Percentiles rank a stretch among this genome's conserved stretches.
Conservation (phyloP, 2,329 filamentous ascomycete genomes). For the Talaromyces amestolkiae region DNA sequence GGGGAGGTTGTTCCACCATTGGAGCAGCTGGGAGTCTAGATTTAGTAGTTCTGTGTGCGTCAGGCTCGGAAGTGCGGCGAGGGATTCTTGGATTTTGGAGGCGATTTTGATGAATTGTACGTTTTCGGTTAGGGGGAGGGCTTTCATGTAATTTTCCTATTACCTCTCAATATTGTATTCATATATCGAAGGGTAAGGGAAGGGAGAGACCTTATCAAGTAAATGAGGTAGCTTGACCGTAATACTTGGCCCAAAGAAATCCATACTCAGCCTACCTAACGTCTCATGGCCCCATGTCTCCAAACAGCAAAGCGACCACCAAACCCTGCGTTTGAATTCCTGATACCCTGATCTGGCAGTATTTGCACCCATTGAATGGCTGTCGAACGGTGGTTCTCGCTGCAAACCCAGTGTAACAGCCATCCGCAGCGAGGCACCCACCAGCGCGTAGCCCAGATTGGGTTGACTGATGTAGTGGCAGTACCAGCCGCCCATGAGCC, state of each 20-base stretch:
- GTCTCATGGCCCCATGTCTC: slow-evolving; percentile 73
- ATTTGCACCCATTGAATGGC: neutral
- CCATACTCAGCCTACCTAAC: slow-evolving; percentile 67
- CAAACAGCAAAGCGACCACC: slow-evolving; percentile 73
- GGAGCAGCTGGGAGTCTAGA: slow-evolving; percentile 66
- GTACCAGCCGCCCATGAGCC: slow-evolving; percentile 71
- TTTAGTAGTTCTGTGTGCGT: slow-evolving; percentile 63
- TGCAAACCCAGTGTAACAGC: slow-evolving; percentile 72
- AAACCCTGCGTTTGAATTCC: slow-evolving; percentile 65
- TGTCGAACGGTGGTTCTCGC: neutral
- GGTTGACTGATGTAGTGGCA: slow-evolving; percentile 75
- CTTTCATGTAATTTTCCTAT: slow-evolving; percentile 60
- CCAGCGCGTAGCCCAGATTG: slow-evolving; percentile 71
- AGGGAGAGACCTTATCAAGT: slow-evolving; percentile 28
- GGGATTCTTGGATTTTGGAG: slow-evolving; percentile 69
- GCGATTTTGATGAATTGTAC: slow-evolving; percentile 77
- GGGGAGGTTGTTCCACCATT: slow-evolving; percentile 71
- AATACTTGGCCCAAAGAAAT: slow-evolving; percentile 65
- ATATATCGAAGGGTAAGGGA: neutral
- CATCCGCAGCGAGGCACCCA: slow-evolving; percentile 70
- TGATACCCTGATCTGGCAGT: slow-evolving; percentile 24
- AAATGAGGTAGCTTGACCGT: slow-evolving; percentile 63
- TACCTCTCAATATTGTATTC: neutral
- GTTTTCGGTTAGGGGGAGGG: slow-evolving; percentile 71
- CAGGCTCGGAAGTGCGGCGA: slow-evolving; percentile 67